A percentile compares a stretch with the other conserved stretches of the same genome.
Conservation (phyloP, 164 flowering plant genomes). For the Piper betle region DNA sequence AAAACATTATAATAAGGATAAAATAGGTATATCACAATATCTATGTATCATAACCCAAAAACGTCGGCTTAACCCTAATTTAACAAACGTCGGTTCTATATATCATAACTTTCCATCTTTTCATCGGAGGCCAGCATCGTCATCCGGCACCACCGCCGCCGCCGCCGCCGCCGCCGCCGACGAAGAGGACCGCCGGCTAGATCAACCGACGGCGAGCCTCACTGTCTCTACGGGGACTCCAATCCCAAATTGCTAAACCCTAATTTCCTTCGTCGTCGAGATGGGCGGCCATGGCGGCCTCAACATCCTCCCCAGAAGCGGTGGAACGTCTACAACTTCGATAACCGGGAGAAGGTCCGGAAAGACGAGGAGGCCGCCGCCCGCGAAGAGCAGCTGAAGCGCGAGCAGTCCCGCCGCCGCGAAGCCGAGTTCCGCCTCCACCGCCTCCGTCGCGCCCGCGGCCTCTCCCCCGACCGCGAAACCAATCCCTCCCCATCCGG, state of each 20-base stretch:
- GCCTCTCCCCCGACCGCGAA: constrained; percentile 6
- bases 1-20: no score
- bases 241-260: background rate
- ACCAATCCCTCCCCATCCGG: constrained; percentile 1
- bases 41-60: no score
- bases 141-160: no score
- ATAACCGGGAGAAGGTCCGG: constrained; percentile 82
- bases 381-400: constrained; percentile 85
- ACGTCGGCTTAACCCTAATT: no score
- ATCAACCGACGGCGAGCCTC: background rate
- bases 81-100: no score
- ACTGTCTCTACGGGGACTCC: no score
- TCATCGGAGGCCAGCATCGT: no score
- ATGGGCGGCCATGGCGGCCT: constrained; percentile 99
- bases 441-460: constrained; percentile 46
- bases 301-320: constrained; percentile 93
- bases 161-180: no score
- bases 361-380: constrained; percentile 89
- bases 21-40: no score
- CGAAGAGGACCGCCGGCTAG: background rate
- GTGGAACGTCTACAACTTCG: constrained; percentile 93
- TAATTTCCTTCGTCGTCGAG: background rate
- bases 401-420: constrained; percentile 62
- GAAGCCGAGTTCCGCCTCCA: constrained; percentile 74
- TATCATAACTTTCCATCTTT: no score